Evolutionary conservation across 2,329 filamentous ascomycete species (phyloP), one percentile per base, ranked within the genome.

Genomic region (Emergomyces pasteurianus): DNA sequence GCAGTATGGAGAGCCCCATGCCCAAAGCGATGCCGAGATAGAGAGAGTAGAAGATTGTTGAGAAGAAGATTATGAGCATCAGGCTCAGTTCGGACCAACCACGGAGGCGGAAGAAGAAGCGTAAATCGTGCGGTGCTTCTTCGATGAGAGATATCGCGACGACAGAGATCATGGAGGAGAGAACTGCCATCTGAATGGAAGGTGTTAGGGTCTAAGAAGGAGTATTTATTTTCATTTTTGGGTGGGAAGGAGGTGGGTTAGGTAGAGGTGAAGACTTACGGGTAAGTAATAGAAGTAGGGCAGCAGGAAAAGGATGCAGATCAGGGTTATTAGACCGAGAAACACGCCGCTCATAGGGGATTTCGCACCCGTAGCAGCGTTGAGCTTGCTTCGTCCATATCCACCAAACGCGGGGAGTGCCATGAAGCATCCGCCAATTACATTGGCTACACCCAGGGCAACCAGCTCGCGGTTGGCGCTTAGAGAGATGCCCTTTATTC

Each of bases 211-310:
- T 52, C 14, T n/a, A n/a, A n/a, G n/a, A n/a, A 5, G 18, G 7
- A 12, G 10, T 10, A 3, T 53, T 53, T 1, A 36, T 50, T 28
- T 46, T 43, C 38, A 0, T 5, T 46, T n/a, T 18, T 49, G 21
- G 7, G 18, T 42, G 12, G 3, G 10, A 34, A n/a, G 18, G 36
- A 56, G 28, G 21, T 2, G 23, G n/a, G 31, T 31, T 7, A 7
- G 31, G 31, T 31, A 7, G 7, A 31, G 31, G 31, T 31, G 2
- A 52, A 36, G 6, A 81, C 89, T 75, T 77, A 94, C 90, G n/a
- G 94, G 94, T 54, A 99, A 82, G 72, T 91, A 97, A 77, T 95
- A 95, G 68, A 99, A 92, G 72, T 91, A 95, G 0, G 92, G 92
- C 34, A 97, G 77, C 53, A 97, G 78, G 69, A 90, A 94, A 47